Percentiles rank a stretch among this genome's conserved stretches.
Evolutionary conservation across 2,329 filamentous ascomycete species (phyloP).

Genomic region (Stemphylium lycopersici): DNA sequence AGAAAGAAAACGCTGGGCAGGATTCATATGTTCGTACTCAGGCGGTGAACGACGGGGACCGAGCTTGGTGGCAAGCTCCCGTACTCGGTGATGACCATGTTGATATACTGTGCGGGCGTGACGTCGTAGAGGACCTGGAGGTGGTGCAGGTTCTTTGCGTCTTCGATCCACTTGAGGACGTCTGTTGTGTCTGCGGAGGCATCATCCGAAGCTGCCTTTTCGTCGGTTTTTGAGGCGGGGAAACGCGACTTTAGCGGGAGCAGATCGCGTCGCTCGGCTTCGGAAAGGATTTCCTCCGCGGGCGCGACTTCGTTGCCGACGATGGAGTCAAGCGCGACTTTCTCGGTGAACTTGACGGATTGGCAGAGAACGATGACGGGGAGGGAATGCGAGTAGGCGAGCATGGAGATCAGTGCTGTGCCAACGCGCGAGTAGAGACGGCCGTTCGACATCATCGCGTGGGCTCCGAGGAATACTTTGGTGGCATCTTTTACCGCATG

Average conservation of each 20-base stretch:
- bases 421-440: constrained; percentile 86
- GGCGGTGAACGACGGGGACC: constrained; percentile 74
- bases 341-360: constrained; percentile 91
- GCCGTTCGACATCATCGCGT: constrained; percentile 95
- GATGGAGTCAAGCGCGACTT: constrained; percentile 88
- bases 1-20: constrained; percentile 19
- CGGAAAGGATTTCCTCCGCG: constrained; percentile 66
- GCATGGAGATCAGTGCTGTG: constrained; percentile 84
- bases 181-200: constrained; percentile 32
- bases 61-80: constrained; percentile 85
- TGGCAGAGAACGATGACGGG: constrained; percentile 91
- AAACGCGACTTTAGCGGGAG: constrained; percentile 40
- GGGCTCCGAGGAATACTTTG: constrained; percentile 79
- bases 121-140: constrained; percentile 88
- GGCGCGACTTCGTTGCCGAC: constrained; percentile 92
- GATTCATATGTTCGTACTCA: constrained; percentile 50
- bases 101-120: constrained; percentile 84
- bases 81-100: constrained; percentile 89
- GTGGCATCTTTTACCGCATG: constrained; percentile 74
- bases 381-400: constrained; percentile 75
- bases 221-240: constrained; percentile 30
- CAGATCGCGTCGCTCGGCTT: constrained; percentile 39
- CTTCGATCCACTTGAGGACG: constrained; percentile 47
- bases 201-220: constrained; percentile 29
- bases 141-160: constrained; percentile 59